Conservation (phyloP, 805 yeast genomes). For the Myxozyma sirexii region DNA sequence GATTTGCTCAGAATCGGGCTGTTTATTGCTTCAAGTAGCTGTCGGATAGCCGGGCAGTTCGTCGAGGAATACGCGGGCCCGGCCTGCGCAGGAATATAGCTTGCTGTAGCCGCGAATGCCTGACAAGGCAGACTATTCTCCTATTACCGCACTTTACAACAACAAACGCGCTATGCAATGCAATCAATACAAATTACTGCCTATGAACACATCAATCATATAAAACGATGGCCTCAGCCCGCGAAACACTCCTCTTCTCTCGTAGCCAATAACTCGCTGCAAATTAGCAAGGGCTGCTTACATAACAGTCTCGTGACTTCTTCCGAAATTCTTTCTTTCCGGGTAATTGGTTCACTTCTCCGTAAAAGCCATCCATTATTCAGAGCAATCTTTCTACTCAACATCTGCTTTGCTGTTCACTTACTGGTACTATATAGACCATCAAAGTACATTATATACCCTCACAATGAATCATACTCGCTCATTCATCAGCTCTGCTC, state of each 20-base stretch:
- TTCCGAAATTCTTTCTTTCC: conserved; percentile 4
- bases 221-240: no score
- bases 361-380: background rate
- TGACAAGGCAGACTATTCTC: no score
- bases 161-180: no score
- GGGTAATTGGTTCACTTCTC: background rate
- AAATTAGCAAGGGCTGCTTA: background rate
- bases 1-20: background rate
- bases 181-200: no score
- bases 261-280: background rate
- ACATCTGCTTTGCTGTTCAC: background rate
- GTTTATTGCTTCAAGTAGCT: background rate
- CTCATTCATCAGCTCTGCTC: conserved; percentile 12
- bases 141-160: no score
- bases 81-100: no score
- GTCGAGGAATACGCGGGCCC: no score
- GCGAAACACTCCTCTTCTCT: no score
- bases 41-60: no score
- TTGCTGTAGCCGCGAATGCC: no score
- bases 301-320: background rate
- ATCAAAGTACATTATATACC: background rate
- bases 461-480: conserved; percentile 20
- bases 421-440: background rate
- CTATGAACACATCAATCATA: no score
- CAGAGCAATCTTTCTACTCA: background rate